Conservation (phyloP, 2,329 filamentous ascomycete species). For the Epichloe bromicola region DNA sequence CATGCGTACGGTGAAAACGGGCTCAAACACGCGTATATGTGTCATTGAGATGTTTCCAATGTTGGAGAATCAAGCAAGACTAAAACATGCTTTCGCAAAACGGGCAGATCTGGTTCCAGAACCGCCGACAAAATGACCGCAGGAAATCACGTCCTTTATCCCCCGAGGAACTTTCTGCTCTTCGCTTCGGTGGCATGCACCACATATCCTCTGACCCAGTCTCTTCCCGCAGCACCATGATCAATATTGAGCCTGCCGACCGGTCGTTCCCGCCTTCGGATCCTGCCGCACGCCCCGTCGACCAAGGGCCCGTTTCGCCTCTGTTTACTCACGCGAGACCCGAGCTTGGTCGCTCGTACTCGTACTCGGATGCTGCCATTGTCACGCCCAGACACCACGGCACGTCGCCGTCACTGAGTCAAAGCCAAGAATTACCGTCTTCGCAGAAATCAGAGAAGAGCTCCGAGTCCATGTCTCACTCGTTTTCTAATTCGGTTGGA, state of each 20-base stretch:
- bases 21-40: not conserved
- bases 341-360: conserved; percentile 4
- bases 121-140: conserved; percentile 82
- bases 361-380: conserved; percentile 12
- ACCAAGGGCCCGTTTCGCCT: conserved; percentile 14
- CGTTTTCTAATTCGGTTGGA: conserved; percentile 31
- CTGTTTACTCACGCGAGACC: conserved; percentile 5
- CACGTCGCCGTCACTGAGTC: conserved; percentile 10
- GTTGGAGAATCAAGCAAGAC: not conserved
- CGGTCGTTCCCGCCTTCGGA: conserved; percentile 16
- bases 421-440: conserved; percentile 14
- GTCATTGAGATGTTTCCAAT: not conserved
- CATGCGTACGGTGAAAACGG: not conserved
- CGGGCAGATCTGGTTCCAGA: conserved; percentile 93
- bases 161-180: conserved; percentile 55
- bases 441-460: conserved; percentile 17
- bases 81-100: not conserved
- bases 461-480: conserved; percentile 22
- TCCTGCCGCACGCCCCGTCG: conserved; percentile 13
- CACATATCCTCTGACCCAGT: conserved; percentile 34
- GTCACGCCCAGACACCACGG: conserved; percentile 12
- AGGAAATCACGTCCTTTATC: conserved; percentile 76
- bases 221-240: conserved; percentile 15
- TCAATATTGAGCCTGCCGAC: conserved; percentile 13
- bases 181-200: conserved; percentile 42